Evolutionary conservation across 2,329 filamentous ascomycete genomes (phyloP).

Genomic region (Clathrospora elynae): DNA sequence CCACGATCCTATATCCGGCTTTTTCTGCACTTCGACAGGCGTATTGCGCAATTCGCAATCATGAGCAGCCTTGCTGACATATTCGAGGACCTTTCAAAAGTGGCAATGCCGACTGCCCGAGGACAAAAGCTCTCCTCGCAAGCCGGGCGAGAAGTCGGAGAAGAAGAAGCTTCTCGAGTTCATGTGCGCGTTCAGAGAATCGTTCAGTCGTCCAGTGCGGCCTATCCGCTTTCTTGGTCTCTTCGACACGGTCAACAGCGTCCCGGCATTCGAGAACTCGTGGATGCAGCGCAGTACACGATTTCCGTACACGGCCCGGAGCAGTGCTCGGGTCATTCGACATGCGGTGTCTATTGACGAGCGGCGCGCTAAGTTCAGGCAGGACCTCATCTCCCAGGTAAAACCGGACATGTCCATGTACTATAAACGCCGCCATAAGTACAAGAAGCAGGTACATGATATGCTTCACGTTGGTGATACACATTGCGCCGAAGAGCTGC

Average conservation of each 20-base stretch:
- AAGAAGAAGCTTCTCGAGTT: conserved; percentile 71
- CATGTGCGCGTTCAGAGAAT: conserved; percentile 80
- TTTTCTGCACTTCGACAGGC: too few species aligned
- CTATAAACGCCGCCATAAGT: conserved; percentile 37
- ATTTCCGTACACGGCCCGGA: conserved; percentile 69
- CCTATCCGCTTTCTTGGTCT: conserved; percentile 77
- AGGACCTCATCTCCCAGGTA: conserved; percentile 65
- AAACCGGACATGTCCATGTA: conserved; percentile 38
- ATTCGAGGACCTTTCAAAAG: conserved; percentile 64
- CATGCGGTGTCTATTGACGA: conserved; percentile 75
- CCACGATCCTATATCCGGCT: too few species aligned
- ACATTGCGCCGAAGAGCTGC: too few species aligned
- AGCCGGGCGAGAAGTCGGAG: conserved; percentile 54
- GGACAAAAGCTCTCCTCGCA: conserved; percentile 33
- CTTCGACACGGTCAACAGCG: conserved; percentile 82
- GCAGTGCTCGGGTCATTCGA: conserved; percentile 64
- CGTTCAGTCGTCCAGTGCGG: conserved; percentile 75
- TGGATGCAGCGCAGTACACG: conserved; percentile 81
- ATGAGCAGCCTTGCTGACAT: neutral
- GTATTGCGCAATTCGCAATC: neutral
- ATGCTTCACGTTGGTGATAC: conserved; percentile 18
- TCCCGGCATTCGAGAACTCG: conserved; percentile 73
- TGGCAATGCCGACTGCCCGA: conserved; percentile 66
- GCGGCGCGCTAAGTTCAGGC: conserved; percentile 71
- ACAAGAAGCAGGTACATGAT: conserved; percentile 22